These are phyloP conservation scores for Saxispiralis lemnorum DNA, from an alignment of 495 filamentous ascomycete species.

Conservation along the genomic window DNA sequence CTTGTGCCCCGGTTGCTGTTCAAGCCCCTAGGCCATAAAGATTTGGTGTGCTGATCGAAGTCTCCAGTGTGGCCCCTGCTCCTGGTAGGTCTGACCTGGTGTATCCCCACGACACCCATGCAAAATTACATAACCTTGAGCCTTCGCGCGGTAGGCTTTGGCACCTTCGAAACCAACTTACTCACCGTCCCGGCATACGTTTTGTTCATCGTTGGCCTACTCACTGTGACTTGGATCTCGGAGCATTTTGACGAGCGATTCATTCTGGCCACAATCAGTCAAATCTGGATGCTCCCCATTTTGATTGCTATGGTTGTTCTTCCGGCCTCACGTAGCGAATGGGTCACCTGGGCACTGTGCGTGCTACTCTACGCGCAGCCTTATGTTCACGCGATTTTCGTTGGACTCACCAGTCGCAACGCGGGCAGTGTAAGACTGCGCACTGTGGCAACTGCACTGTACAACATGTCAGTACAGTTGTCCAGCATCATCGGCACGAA, in stretches of 20 bases:
- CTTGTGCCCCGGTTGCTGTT: no score
- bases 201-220: conserved; percentile 29
- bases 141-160: conserved; percentile 27
- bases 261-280: conserved; percentile 31
- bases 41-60: conserved; percentile 22
- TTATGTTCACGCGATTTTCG: conserved; percentile 30
- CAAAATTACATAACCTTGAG: conserved; percentile 31
- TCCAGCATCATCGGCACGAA: conserved; percentile 25
- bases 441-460: conserved; percentile 29
- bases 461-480: conserved; percentile 30
- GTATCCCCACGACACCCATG: conserved; percentile 1
- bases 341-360: conserved; percentile 4
- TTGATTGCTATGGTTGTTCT: conserved; percentile 31
- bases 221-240: conserved; percentile 39
- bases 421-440: conserved; percentile 28
- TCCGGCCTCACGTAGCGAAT: conserved; percentile 19
- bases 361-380: conserved; percentile 23
- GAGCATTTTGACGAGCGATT: conserved; percentile 40
- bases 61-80: conserved; percentile 43
- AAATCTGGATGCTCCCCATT: conserved; percentile 41
- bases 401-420: conserved; percentile 30
- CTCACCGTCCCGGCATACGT: conserved; percentile 20
- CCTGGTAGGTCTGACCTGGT: conserved; percentile 24
- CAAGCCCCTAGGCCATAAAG: no score
- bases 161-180: conserved; percentile 24